A percentile compares a stretch with the other conserved stretches of the same genome.
Conservation (phyloP, 116 monocot species). For the Posidonia oceanica region DNA sequence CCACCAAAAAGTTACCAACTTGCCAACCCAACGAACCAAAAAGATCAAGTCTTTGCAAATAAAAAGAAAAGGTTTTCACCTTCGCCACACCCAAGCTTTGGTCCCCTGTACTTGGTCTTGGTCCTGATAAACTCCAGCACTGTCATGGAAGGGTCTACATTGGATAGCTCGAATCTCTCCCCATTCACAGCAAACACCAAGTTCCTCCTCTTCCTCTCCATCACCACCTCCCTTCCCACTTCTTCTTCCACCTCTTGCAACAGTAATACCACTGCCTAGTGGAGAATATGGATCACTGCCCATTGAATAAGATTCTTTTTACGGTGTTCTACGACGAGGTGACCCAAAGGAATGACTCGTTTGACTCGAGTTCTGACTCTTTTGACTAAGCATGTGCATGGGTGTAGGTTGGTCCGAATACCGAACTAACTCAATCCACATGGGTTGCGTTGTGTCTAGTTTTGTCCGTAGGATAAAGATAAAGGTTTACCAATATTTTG, state of each 20-base stretch:
- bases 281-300: too few species aligned
- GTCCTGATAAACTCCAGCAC: constrained; percentile 66
- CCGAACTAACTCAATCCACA: too few species aligned
- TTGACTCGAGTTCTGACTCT: too few species aligned
- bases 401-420: too few species aligned
- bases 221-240: not conserved
- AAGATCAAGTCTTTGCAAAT: not conserved
- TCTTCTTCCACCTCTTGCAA: constrained; percentile 7
- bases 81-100: constrained; percentile 77
- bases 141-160: constrained; percentile 50
- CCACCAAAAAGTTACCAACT: not conserved
- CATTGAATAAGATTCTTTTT: too few species aligned
- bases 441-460: too few species aligned
- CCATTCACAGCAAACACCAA: constrained; percentile 64
- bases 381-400: too few species aligned
- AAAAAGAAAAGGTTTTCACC: constrained; percentile 12
- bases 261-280: not conserved
- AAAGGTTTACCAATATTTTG: too few species aligned
- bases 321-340: too few species aligned
- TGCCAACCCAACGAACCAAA: not conserved
- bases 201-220: constrained; percentile 2
- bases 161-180: constrained; percentile 42
- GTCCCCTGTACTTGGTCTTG: constrained; percentile 46
- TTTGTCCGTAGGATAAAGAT: too few species aligned
- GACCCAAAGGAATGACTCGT: too few species aligned